These are phyloP conservation scores for Serendipita sp. DNA, from an alignment of 768 basidiomycete species.

Conservation along the genomic window DNA sequence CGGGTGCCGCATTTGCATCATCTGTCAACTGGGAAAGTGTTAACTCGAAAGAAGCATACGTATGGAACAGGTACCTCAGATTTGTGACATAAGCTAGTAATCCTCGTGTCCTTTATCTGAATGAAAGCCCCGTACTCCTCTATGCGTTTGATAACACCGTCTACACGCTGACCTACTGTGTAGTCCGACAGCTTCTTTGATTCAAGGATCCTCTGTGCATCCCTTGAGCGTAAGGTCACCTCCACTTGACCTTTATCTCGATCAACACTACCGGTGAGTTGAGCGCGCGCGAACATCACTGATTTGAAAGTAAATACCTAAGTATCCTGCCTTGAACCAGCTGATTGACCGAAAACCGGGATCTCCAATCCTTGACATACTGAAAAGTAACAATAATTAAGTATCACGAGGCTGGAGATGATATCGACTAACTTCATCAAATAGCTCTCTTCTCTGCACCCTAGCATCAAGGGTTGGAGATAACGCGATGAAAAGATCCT, in stretches of 20 bases:
- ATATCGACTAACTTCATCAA: conserved; percentile 50
- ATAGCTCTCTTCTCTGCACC: conserved; percentile 84
- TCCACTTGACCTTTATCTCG: conserved; percentile 63
- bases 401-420: conserved; percentile 3
- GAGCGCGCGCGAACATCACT: not conserved
- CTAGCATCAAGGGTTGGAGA: conserved; percentile 76
- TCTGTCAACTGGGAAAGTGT: conserved; percentile 55
- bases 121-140: conserved; percentile 91
- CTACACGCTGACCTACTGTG: conserved; percentile 62
- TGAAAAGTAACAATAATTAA: conserved; percentile 20
- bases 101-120: conserved; percentile 64
- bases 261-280: conserved; percentile 41
- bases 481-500: conserved; percentile 78
- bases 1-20: conserved; percentile 63
- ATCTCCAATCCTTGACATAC: conserved; percentile 95
- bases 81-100: conserved; percentile 87
- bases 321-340: conserved; percentile 75
- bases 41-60: not conserved
- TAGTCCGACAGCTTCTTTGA: conserved; percentile 34
- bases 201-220: conserved; percentile 25
- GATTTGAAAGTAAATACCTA: conserved; percentile 31
- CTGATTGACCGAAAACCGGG: conserved; percentile 60
- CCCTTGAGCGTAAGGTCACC: conserved; percentile 67
- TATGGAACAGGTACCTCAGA: conserved; percentile 43
- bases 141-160: conserved; percentile 60